Percentiles rank a stretch among this genome's conserved stretches.
These are phyloP conservation scores for Cryptosporidium muris DNA, from an alignment of 169 alveolate species.

Conservation along the genomic window DNA sequence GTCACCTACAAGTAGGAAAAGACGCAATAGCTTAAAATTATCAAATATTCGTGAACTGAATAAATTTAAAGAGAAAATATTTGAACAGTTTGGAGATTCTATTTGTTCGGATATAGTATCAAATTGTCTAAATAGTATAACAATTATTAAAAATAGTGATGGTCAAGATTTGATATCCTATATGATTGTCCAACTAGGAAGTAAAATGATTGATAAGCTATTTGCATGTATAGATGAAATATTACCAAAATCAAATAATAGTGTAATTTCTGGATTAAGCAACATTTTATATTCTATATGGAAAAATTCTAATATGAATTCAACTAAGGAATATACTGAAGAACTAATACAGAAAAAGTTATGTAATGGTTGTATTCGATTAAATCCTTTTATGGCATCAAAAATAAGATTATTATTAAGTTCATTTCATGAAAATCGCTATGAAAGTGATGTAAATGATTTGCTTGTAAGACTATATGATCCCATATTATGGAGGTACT, in stretches of 20 bases:
- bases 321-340: constrained; percentile 28
- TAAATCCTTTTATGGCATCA: constrained; percentile 45
- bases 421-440: constrained; percentile 52
- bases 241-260: constrained; percentile 11
- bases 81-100: neutral
- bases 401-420: constrained; percentile 49
- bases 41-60: constrained; percentile 23
- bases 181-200: constrained; percentile 4
- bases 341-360: constrained; percentile 18
- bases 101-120: neutral
- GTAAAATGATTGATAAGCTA: constrained; percentile 1
- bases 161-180: constrained; percentile 49
- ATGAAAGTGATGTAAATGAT: constrained; percentile 16
- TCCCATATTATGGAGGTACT: constrained; percentile 64
- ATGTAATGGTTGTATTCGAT: constrained; percentile 30
- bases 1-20: neutral
- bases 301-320: neutral
- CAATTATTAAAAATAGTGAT: constrained; percentile 49
- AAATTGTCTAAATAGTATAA: constrained; percentile 10
- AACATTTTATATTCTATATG: constrained; percentile 28
- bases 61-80: constrained; percentile 1
- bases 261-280: constrained; percentile 12
- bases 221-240: neutral
- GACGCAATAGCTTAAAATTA: neutral
- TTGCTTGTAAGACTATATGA: constrained; percentile 39